Evolutionary conservation across 139 green algal species (phyloP).

Genomic region (Choricystis sp.): DNA sequence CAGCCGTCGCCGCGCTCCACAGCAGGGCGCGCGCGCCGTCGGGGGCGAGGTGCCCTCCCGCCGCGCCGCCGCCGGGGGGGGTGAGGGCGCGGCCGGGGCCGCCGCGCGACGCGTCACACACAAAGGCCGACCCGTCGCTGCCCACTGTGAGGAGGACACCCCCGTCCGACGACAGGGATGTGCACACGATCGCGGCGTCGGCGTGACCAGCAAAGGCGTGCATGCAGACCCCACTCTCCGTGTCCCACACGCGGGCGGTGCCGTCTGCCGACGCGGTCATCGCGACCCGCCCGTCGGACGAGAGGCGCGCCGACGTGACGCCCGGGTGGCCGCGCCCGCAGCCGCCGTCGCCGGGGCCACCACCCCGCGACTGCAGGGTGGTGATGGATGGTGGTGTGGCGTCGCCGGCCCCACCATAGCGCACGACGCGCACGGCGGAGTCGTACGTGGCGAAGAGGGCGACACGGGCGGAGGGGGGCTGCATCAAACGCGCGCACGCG

Average conservation of each 20-base stretch:
- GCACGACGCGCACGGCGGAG: neutral
- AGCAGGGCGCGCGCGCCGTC: neutral
- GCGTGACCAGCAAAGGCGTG: neutral
- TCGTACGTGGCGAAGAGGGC: neutral
- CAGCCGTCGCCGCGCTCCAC: neutral
- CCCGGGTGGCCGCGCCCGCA: neutral
- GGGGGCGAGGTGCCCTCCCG: neutral
- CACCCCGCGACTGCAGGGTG: no score
- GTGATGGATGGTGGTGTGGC: no score
- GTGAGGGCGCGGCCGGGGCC: no score
- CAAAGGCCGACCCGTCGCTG: constrained; percentile 35
- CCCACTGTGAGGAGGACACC: constrained; percentile 25
- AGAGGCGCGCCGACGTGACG: constrained; percentile 6
- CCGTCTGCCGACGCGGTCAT: constrained; percentile 42
- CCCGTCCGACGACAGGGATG: constrained; percentile 19
- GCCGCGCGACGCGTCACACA: neutral
- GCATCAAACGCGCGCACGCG: neutral
- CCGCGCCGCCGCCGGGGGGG: no score
- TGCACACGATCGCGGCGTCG: neutral
- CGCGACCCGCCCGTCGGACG: constrained; percentile 13
- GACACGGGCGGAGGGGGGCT: no score
- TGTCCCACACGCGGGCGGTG: constrained; percentile 41
- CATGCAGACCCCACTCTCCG: constrained; percentile 15
- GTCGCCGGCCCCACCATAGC: neutral
- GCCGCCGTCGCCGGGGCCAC: neutral